phyloP scores from a whole-genome alignment of 108 stramenopile species.

The Epithemia pelagica region DNA sequence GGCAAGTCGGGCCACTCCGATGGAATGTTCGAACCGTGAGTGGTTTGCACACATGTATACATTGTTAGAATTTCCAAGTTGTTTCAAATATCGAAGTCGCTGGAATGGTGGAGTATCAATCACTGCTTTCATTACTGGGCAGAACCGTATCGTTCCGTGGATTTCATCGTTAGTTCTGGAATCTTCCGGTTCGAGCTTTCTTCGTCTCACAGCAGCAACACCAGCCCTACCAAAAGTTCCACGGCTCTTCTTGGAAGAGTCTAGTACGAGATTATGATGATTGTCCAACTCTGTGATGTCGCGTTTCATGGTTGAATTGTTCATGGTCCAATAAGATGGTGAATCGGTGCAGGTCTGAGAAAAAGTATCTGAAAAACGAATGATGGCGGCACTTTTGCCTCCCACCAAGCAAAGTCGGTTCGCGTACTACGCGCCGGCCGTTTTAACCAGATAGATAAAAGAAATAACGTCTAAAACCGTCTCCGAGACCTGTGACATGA shows the following conservation, averaged over 20 bases:
- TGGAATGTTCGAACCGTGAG: constrained; percentile 76
- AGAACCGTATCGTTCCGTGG: constrained; percentile 58
- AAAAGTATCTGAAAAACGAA: too few species aligned
- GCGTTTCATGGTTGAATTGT: too few species aligned
- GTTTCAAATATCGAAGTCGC: constrained; percentile 76
- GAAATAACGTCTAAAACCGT: too few species aligned
- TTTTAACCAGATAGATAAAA: too few species aligned
- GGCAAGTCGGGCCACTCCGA: constrained; percentile 87
- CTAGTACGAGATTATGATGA: background rate
- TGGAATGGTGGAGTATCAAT: constrained; percentile 79
- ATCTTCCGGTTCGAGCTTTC: background rate
- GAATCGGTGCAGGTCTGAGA: too few species aligned
- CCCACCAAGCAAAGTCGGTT: too few species aligned
- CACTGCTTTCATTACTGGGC: constrained; percentile 62
- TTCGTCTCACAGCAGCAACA: background rate
- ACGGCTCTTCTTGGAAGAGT: background rate
- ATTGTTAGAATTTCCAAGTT: constrained; percentile 66
- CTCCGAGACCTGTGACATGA: too few species aligned
- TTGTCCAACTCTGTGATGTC: background rate
- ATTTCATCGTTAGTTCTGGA: constrained; percentile 66
- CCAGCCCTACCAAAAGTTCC: background rate
- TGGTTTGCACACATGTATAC: constrained; percentile 80
- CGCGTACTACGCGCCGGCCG: too few species aligned
- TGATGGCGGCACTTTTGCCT: too few species aligned
- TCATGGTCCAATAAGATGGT: too few species aligned